Evolutionary conservation across 345 rosid genomes (phyloP), one percentile per base, ranked within the genome.

Genomic region (Aquilaria yunnanensis): DNA sequence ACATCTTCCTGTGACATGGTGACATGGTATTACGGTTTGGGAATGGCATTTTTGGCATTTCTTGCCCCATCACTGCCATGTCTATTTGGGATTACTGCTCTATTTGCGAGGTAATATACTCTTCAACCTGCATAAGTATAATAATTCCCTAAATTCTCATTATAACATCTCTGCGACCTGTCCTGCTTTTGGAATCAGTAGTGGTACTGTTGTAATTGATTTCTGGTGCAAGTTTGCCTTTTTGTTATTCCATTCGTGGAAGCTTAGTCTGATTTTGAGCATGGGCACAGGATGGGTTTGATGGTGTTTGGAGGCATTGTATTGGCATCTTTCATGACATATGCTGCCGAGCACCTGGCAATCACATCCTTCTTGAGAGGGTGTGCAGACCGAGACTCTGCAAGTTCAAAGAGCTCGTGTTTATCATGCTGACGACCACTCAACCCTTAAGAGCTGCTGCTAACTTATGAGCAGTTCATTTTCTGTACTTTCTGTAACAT

Each of bases 241-340:
- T 37, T 3, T 5, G 43, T 37, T 37, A 23, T 23, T 23, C 23
- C 23, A 23, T 23, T 37, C 43, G 7, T 37, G 5, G 43, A 37
- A 37, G 43, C 43, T 37, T 37, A 9, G 5, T 37, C 43, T 37
- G 43, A 37, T 3, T 37, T 37, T 37, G 43, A 5, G 8, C 0
- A 0, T 37, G 43, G 5, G 8, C 5, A 37, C 94, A 90, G 98
- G 83, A 70, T 93, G 59, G 97, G 96, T 33, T 67, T 88, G 80
- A 90, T 93, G 94, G 86, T 82, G 60, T 89, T 62, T 0, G 96
- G 92, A 70, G 96, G 90, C 63, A 65, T 90, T 23, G 71, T 86
- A 67, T 68, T 93, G 68, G 92, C 87, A 52, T 86, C 97, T 55
- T 88, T 83, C 83, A 93, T 93, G 97, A 83, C 96, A 54, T 85